These are phyloP conservation scores for Scheffersomyces insectosa DNA, from an alignment of 1,139 yeast genomes.

Conservation along the genomic window DNA sequence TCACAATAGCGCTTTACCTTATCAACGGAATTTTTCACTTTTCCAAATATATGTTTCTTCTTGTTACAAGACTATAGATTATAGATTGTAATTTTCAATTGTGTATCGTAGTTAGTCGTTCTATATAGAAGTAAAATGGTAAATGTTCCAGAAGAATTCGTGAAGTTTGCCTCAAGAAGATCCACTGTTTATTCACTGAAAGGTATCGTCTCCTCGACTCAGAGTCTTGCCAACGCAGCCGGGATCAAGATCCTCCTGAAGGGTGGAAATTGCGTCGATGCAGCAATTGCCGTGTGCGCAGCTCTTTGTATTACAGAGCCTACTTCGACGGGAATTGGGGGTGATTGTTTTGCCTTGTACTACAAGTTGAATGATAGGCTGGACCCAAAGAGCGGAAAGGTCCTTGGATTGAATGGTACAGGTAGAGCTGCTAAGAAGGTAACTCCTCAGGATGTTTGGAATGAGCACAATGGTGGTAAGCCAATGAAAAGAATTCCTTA, in stretches of 20 bases:
- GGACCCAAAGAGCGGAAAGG: constrained; percentile 25
- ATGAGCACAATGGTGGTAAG: constrained; percentile 39
- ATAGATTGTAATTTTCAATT: too few relatives aligned
- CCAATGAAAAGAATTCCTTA: constrained; percentile 44
- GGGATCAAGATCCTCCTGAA: constrained; percentile 63
- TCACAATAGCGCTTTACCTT: too few relatives aligned
- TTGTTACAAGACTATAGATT: too few relatives aligned
- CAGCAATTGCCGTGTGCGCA: constrained; percentile 80
- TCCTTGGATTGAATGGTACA: constrained; percentile 73
- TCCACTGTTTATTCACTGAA: constrained; percentile 75
- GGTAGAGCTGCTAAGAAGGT: constrained; percentile 66
- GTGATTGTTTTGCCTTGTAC: constrained; percentile 73
- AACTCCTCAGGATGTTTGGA: constrained; percentile 49
- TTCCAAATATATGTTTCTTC: too few relatives aligned
- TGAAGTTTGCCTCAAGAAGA: constrained; percentile 57
- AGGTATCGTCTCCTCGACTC: constrained; percentile 76
- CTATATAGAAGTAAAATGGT: too few relatives aligned
- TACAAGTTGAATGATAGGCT: constrained; percentile 44
- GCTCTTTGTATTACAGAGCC: constrained; percentile 75
- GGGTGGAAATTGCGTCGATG: constrained; percentile 84
- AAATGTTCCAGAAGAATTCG: constrained; percentile 9
- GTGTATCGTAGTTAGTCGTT: too few relatives aligned
- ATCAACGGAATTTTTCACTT: too few relatives aligned
- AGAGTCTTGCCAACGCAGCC: constrained; percentile 76
- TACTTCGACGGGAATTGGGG: constrained; percentile 79